Conservation (phyloP, 1,139 yeast genomes). For the Lodderomyces metapsilosis region DNA sequence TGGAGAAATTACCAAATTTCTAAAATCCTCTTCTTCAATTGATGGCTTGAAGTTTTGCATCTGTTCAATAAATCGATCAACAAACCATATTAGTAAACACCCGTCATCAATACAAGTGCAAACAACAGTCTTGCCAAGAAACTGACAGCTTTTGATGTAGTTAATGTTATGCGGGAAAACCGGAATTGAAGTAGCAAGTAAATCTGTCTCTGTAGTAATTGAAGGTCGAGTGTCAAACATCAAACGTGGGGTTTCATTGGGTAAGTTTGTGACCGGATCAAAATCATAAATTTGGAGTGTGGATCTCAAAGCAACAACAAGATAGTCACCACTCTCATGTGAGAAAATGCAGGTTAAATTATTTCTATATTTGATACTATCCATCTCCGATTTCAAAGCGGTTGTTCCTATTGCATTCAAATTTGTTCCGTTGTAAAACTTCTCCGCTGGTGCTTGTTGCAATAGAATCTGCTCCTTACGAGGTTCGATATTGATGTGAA, state of each 20-base stretch:
- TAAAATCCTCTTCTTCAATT: constrained; percentile 5
- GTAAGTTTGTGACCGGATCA: constrained; percentile 23
- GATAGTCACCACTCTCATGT: constrained; percentile 19
- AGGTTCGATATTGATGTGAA: background rate
- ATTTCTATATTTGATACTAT: constrained; percentile 29
- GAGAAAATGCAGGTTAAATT: constrained; percentile 25
- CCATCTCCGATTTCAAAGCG: constrained; percentile 20
- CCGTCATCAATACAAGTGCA: constrained; percentile 61
- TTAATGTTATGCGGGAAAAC: constrained; percentile 59
- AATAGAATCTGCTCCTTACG: constrained; percentile 14
- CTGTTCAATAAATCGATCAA: constrained; percentile 22
- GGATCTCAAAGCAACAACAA: constrained; percentile 31
- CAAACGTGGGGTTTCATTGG: constrained; percentile 23
- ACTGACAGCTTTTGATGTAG: constrained; percentile 28
- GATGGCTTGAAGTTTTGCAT: constrained; percentile 7
- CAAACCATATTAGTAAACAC: constrained; percentile 43
- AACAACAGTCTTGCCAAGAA: constrained; percentile 35
- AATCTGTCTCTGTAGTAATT: constrained; percentile 35
- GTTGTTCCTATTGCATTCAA: constrained; percentile 24
- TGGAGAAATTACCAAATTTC: constrained; percentile 25
- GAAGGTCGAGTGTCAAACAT: constrained; percentile 42
- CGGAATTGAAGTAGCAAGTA: constrained; percentile 47
- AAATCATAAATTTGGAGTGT: constrained; percentile 30
- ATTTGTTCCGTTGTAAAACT: constrained; percentile 27
- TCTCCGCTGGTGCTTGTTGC: constrained; percentile 29